phyloP scores from a whole-genome alignment of 805 yeast species.

The Jamesozyma gamospora region DNA sequence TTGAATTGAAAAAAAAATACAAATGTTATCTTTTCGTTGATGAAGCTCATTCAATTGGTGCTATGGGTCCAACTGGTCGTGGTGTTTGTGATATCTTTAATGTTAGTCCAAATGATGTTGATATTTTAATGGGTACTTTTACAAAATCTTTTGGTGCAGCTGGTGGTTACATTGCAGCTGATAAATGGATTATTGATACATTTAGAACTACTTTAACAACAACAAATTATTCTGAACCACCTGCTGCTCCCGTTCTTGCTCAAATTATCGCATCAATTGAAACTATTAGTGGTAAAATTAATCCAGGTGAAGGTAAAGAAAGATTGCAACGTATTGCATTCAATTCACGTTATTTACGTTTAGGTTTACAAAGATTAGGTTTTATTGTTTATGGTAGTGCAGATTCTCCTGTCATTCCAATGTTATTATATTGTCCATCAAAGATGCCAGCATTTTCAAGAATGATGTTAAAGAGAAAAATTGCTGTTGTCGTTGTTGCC shows the following conservation, averaged over 20 bases:
- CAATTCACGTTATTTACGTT: constrained; percentile 84
- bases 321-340: constrained; percentile 89
- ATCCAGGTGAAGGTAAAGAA: constrained; percentile 89
- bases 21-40: constrained; percentile 86
- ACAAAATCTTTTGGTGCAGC: constrained; percentile 98
- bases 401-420: constrained; percentile 92
- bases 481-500: constrained; percentile 94
- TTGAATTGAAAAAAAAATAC: constrained; percentile 70
- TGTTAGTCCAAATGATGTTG: constrained; percentile 65
- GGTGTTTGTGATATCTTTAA: constrained; percentile 94
- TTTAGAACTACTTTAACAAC: constrained; percentile 66
- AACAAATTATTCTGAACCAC: constrained; percentile 69
- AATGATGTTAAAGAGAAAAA: constrained; percentile 62
- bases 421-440: constrained; percentile 78
- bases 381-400: constrained; percentile 91
- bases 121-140: constrained; percentile 92
- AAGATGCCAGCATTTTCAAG: constrained; percentile 91
- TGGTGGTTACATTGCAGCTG: constrained; percentile 92
- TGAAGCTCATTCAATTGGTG: constrained; percentile 98
- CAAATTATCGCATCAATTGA: constrained; percentile 76
- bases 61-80: constrained; percentile 89
- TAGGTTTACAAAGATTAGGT: constrained; percentile 86
- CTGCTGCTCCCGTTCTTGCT: constrained; percentile 82
- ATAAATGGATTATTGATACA: constrained; percentile 56
- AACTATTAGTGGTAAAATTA: constrained; percentile 69